phyloP scores from a whole-genome alignment of 306 rosid species.

The Ochetophila trinervis region DNA sequence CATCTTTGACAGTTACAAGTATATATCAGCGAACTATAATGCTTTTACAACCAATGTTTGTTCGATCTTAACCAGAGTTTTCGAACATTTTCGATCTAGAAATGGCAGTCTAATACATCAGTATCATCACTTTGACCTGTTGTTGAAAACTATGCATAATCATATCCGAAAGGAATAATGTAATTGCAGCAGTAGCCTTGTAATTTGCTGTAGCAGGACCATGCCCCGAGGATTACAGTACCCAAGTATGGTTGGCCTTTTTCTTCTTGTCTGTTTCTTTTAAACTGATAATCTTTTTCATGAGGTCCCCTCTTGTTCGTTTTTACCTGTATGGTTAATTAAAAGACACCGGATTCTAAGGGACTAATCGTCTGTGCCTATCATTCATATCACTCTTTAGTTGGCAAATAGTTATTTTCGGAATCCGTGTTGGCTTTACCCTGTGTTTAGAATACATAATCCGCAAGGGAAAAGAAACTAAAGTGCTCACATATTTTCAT shows the following conservation, averaged over 20 bases:
- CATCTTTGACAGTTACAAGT: background rate
- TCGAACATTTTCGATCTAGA: background rate
- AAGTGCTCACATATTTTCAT: no score
- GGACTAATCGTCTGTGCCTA: background rate
- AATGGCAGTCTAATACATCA: background rate
- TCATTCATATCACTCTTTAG: no score
- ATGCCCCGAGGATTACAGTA: conserved; percentile 15
- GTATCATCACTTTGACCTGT: background rate
- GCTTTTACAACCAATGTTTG: background rate
- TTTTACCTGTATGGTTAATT: background rate
- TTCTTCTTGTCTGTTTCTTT: background rate
- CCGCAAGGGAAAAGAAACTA: no score
- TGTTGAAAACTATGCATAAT: conserved; percentile 1
- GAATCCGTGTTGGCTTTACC: no score
- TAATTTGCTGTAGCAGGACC: conserved; percentile 13
- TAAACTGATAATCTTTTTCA: background rate
- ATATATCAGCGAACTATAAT: background rate
- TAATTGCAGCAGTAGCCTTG: conserved; percentile 2
- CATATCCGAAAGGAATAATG: background rate
- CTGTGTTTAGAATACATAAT: no score
- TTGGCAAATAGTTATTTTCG: no score
- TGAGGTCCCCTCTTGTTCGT: background rate
- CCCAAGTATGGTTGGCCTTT: background rate
- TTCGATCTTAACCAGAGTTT: background rate
- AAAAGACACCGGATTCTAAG: background rate